phyloP scores from a whole-genome alignment of 352 stramenopile species.

The Globisporangium cystogenes region DNA sequence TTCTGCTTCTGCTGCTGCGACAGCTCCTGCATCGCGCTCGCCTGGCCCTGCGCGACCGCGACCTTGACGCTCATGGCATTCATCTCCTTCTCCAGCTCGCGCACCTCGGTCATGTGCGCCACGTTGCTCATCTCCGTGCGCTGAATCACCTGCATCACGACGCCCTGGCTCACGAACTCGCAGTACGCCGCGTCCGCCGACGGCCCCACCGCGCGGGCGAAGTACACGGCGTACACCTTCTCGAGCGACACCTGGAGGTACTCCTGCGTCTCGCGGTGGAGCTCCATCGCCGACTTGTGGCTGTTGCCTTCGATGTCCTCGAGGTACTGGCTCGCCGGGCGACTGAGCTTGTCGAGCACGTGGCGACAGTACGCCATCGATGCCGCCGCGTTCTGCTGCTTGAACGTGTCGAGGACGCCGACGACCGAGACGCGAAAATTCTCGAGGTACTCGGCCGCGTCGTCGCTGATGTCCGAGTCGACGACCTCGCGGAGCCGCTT shows the following conservation, averaged over 20 bases:
- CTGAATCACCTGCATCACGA: slow-evolving; percentile 71
- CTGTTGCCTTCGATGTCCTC: slow-evolving; percentile 17
- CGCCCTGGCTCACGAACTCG: slow-evolving; percentile 73
- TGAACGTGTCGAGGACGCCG: slow-evolving; percentile 42
- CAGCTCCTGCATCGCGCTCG: slow-evolving; percentile 78
- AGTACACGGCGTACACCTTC: slow-evolving; percentile 53
- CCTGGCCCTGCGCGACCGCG: slow-evolving; percentile 71
- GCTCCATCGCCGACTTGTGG: slow-evolving; percentile 68
- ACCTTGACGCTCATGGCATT: slow-evolving; percentile 83
- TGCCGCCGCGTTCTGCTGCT: slow-evolving; percentile 72
- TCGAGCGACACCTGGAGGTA: slow-evolving; percentile 55
- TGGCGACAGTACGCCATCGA: slow-evolving; percentile 83
- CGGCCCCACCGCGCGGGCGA: slow-evolving; percentile 49
- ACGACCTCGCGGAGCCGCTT: slow-evolving; percentile 68
- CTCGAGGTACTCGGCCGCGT: slow-evolving; percentile 58
- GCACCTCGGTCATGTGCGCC: slow-evolving; percentile 72
- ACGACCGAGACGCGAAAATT: slow-evolving; percentile 48
- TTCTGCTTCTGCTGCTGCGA: slow-evolving; percentile 74
- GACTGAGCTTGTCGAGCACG: slow-evolving; percentile 42
- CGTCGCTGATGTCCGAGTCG: slow-evolving; percentile 53
- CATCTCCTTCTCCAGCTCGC: slow-evolving; percentile 71
- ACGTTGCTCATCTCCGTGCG: slow-evolving; percentile 68
- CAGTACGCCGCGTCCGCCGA: slow-evolving; percentile 81
- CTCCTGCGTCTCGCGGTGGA: slow-evolving; percentile 62
- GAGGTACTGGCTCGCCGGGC: slow-evolving; percentile 33